Percentiles rank a stretch among this genome's conserved stretches.
Evolutionary conservation across 1,284 basidiomycete genomes (phyloP).

Genomic region (Rhizoctonia solani): DNA sequence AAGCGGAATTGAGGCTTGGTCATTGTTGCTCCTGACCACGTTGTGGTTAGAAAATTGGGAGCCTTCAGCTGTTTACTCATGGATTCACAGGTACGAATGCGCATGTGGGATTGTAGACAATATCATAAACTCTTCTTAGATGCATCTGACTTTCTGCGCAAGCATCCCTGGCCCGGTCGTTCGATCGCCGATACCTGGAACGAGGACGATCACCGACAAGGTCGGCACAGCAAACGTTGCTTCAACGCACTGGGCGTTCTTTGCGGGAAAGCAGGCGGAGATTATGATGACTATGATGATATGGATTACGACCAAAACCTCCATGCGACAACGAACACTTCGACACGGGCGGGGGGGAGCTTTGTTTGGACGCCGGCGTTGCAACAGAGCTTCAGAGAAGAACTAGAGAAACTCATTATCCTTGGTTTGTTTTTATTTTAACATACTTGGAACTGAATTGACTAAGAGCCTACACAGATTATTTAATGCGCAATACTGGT

Average conservation of each 20-base stretch:
- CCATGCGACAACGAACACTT: slow-evolving; percentile 62
- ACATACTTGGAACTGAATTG: background rate
- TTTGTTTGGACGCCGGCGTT: slow-evolving; percentile 82
- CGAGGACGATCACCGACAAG: slow-evolving; percentile 73
- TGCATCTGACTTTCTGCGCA: slow-evolving; percentile 82
- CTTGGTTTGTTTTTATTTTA: slow-evolving; percentile 55
- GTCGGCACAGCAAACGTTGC: slow-evolving; percentile 62
- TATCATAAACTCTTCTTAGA: too few species aligned
- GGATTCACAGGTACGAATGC: slow-evolving; percentile 71
- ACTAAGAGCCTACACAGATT: slow-evolving; percentile 63
- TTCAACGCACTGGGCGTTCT: slow-evolving; percentile 69
- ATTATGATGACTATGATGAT: slow-evolving; percentile 56
- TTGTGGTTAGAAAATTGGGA: slow-evolving; percentile 68
- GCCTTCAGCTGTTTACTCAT: slow-evolving; percentile 85
- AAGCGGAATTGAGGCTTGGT: background rate
- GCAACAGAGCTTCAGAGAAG: slow-evolving; percentile 80
- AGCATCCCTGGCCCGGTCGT: slow-evolving; percentile 86
- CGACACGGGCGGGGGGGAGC: slow-evolving; percentile 43
- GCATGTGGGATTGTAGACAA: too few species aligned
- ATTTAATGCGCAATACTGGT: slow-evolving; percentile 74
- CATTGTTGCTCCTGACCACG: background rate
- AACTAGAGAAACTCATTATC: slow-evolving; percentile 88
- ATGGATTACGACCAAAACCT: slow-evolving; percentile 46
- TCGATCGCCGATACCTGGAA: slow-evolving; percentile 82
- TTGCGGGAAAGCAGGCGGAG: slow-evolving; percentile 78